These are phyloP conservation scores for Sclerotinia nivalis DNA, from an alignment of 2,329 filamentous ascomycete species.

Conservation along the genomic window DNA sequence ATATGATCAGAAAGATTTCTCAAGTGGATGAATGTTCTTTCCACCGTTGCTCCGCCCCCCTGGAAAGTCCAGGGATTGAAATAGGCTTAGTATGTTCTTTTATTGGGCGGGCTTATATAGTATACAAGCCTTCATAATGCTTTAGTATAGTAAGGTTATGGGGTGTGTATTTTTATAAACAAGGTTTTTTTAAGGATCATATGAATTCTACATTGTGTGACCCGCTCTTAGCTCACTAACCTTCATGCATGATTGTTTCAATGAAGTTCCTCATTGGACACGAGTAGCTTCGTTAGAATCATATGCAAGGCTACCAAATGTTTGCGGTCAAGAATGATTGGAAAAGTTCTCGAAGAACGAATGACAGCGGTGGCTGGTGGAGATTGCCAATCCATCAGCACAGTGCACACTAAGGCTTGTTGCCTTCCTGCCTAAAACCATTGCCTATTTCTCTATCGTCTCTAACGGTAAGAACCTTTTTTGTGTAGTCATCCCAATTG, in stretches of 20 bases:
- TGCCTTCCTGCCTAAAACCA: neutral
- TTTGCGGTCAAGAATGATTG: neutral
- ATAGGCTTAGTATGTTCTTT: too few relatives aligned
- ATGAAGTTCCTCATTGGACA: neutral
- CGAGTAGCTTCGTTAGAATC: too few relatives aligned
- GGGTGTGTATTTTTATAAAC: too few relatives aligned
- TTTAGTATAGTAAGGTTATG: too few relatives aligned
- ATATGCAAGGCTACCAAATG: slow-evolving; percentile 16
- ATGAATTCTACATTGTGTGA: neutral
- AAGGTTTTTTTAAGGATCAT: neutral
- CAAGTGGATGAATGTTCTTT: too few relatives aligned
- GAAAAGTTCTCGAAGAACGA: neutral
- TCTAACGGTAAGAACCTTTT: neutral
- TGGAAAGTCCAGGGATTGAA: too few relatives aligned
- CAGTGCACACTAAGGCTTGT: slow-evolving; percentile 1
- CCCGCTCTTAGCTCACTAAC: neutral
- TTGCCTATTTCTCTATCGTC: neutral
- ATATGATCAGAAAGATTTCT: too few relatives aligned
- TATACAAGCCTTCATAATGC: too few relatives aligned
- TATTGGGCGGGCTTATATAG: too few relatives aligned
- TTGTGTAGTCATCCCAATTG: neutral
- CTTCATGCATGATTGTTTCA: neutral
- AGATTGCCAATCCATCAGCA: neutral
- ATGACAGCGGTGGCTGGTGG: neutral
- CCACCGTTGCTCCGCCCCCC: too few relatives aligned